Evolutionary conservation across 495 filamentous ascomycete species (phyloP).

Genomic region (Aspergillus asperescens): DNA sequence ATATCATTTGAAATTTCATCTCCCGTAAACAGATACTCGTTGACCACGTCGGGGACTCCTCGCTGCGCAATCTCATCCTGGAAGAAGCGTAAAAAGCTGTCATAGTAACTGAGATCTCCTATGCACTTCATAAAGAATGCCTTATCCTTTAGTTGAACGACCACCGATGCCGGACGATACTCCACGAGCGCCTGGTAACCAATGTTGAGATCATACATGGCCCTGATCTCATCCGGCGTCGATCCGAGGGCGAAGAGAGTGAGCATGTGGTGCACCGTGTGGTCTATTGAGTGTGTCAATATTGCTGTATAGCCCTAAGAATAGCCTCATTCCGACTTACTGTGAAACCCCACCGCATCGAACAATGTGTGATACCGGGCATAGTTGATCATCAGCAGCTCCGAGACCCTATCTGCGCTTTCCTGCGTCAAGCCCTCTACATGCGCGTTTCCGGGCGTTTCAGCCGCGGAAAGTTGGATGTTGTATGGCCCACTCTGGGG

Average conservation of each 20-base stretch:
- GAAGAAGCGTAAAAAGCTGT: slow-evolving; percentile 67
- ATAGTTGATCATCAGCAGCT: slow-evolving; percentile 1
- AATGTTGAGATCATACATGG: slow-evolving; percentile 54
- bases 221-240: slow-evolving; percentile 47
- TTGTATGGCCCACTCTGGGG: neutral
- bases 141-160: slow-evolving; percentile 50
- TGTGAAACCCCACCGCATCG: slow-evolving; percentile 62
- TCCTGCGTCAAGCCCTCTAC: neutral
- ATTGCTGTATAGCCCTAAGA: slow-evolving; percentile 1
- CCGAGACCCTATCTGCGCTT: neutral
- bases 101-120: slow-evolving; percentile 51
- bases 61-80: slow-evolving; percentile 60
- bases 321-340: slow-evolving; percentile 33
- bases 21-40: slow-evolving; percentile 61
- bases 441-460: neutral
- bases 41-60: slow-evolving; percentile 54
- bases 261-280: slow-evolving; percentile 71
- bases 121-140: slow-evolving; percentile 48
- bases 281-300: slow-evolving; percentile 29
- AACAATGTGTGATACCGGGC: slow-evolving; percentile 34
- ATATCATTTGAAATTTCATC: slow-evolving; percentile 58
- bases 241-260: slow-evolving; percentile 74
- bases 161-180: slow-evolving; percentile 35
- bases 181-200: slow-evolving; percentile 53
- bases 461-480: neutral